Base-by-base conservation (phyloP, 208 protist species). In the Trypanosoma theileri region DNA sequence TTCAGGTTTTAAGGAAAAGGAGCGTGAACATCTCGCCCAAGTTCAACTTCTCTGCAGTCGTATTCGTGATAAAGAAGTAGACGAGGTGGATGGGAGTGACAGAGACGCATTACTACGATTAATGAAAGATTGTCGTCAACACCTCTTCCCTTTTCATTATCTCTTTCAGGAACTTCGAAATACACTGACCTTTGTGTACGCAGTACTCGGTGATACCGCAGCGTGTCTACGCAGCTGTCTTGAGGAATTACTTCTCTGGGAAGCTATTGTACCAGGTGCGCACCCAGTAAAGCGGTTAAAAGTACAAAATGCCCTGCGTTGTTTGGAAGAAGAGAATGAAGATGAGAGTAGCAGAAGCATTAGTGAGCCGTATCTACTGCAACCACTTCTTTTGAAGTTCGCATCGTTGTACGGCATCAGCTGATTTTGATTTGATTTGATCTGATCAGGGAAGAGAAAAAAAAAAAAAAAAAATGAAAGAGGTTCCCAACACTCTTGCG, bases 231-330 rank as follows among this genome's bases (percentile, higher is more conserved):
- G 44, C 2, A 85, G 71, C 68, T 92, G 86, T 67, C 69, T 91
- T 54, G 66, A 80, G 16, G 90, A 96, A 64, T 73, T 96, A 40
- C 61, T 93, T 14, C 67, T 96, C 76, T 96, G 90, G 88, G 87
- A 96, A 73, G 66, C 79, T 50, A 76, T 93, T 57, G 31, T 96
- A n/a, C 82, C 87, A 10, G 90, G 90, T 0, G 83, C 82, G 0
- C 80, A 91, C 26, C 90, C 87, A 11, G 88, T 93, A 45, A 96
- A 96, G 75, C 73, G 71, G 57, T 66, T 92, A 70, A 96, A 96
- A 58, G n/a, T 96, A 16, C 56, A 66, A 12, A 96, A 96, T 55
- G 75, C 82, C 2, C 57, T 92, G 21, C 68, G 71, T 19, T 93
- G 87, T 44, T 45, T 69, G 17, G 68, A 71, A 22, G 59, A 54